phyloP scores from a whole-genome alignment of 768 basidiomycete species.

The Auricularia sp. region DNA sequence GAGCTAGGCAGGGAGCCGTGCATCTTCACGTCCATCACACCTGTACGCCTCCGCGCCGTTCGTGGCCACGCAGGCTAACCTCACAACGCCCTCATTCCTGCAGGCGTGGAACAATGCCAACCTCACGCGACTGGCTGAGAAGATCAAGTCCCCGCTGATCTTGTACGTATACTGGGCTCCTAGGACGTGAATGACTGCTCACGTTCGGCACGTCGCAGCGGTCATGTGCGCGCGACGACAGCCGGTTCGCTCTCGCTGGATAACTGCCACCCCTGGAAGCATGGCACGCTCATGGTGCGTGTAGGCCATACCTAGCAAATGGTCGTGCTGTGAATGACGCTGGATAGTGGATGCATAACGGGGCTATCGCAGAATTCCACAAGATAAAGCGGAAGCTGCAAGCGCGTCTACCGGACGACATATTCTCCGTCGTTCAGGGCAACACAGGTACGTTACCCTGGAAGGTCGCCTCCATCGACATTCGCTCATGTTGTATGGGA shows the following conservation, averaged over 20 bases:
- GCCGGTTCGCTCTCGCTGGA: constrained; percentile 85
- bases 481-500: constrained; percentile 3
- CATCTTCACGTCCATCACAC: constrained; percentile 91
- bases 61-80: background rate
- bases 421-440: constrained; percentile 81
- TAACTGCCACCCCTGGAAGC: constrained; percentile 92
- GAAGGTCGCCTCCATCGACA: background rate
- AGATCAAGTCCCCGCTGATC: constrained; percentile 91
- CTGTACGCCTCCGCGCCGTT: constrained; percentile 40
- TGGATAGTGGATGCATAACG: constrained; percentile 91
- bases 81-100: background rate
- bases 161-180: constrained; percentile 47
- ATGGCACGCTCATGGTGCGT: constrained; percentile 83
- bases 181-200: constrained; percentile 1
- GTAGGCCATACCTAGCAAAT: background rate
- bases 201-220: constrained; percentile 33
- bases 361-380: constrained; percentile 78
- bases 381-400: constrained; percentile 77
- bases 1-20: constrained; percentile 84
- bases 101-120: constrained; percentile 98
- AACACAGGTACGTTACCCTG: constrained; percentile 60
- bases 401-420: constrained; percentile 62
- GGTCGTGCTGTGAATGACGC: background rate
- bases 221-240: constrained; percentile 89
- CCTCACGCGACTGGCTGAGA: constrained; percentile 86